Evolutionary conservation across 805 yeast species (phyloP).

Genomic region (Millerozyma acaciae): DNA sequence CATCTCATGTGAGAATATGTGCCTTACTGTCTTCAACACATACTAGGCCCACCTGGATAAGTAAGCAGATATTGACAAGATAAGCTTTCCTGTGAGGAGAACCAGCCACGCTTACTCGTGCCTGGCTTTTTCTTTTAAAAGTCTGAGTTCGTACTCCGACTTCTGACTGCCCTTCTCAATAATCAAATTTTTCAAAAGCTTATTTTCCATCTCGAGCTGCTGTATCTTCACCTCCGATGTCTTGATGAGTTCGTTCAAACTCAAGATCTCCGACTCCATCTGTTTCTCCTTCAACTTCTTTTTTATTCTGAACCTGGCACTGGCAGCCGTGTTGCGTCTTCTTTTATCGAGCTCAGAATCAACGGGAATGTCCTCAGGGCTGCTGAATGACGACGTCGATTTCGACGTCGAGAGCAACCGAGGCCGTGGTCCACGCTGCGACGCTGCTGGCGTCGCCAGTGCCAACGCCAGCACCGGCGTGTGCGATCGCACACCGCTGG

Average conservation of each 20-base stretch:
- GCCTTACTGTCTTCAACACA: too few relatives aligned
- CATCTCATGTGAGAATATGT: too few relatives aligned
- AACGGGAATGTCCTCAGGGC: background rate
- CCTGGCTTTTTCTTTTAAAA: constrained; percentile 31
- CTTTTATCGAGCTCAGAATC: constrained; percentile 43
- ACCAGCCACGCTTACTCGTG: constrained; percentile 2
- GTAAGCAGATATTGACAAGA: too few relatives aligned
- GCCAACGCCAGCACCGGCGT: background rate
- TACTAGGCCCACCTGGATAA: too few relatives aligned
- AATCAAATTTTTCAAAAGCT: constrained; percentile 50
- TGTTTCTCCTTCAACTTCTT: constrained; percentile 58
- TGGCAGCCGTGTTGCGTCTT: constrained; percentile 60
- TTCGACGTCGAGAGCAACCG: background rate
- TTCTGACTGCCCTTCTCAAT: constrained; percentile 46
- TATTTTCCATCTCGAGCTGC: constrained; percentile 60
- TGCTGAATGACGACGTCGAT: constrained; percentile 4
- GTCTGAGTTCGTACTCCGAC: constrained; percentile 34
- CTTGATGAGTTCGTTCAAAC: constrained; percentile 43
- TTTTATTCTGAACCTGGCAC: constrained; percentile 61
- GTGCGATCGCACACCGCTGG: too few relatives aligned
- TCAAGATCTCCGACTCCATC: constrained; percentile 47
- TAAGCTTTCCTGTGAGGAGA: background rate
- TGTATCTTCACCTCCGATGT: constrained; percentile 44
- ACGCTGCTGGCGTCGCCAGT: too few relatives aligned
- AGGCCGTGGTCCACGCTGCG: constrained; percentile 1